These are phyloP conservation scores for Trichocladium antarcticum DNA, from an alignment of 495 filamentous ascomycete species.

Conservation along the genomic window DNA sequence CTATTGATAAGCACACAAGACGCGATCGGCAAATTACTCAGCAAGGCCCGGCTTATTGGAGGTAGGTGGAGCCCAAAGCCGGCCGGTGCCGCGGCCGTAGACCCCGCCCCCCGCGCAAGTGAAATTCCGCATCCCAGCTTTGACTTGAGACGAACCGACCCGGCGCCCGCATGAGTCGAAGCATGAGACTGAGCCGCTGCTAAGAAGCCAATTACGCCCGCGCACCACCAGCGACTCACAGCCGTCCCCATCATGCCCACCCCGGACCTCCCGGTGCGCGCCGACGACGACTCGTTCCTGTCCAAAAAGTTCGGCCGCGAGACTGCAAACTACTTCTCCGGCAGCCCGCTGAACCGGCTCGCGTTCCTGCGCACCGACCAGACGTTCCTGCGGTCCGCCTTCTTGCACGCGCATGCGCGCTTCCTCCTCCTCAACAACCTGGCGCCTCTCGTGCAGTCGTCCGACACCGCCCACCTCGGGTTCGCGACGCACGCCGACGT, in stretches of 20 bases:
- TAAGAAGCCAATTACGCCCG: too few relatives aligned
- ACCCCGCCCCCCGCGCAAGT: conserved; percentile 3
- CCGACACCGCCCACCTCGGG: conserved; percentile 43
- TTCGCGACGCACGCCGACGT: conserved; percentile 55
- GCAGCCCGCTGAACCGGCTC: conserved; percentile 51
- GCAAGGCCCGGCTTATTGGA: too few relatives aligned
- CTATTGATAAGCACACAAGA: too few relatives aligned
- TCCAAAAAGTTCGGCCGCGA: conserved; percentile 81
- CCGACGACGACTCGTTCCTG: conserved; percentile 69
- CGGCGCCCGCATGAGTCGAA: too few relatives aligned
- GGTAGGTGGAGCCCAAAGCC: too few relatives aligned
- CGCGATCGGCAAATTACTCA: too few relatives aligned
- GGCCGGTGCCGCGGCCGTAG: background rate
- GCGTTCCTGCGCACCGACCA: conserved; percentile 79
- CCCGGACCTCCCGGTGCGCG: conserved; percentile 37
- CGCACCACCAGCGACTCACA: background rate
- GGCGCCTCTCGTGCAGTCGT: conserved; percentile 55
- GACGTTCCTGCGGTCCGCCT: conserved; percentile 63
- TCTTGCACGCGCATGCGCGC: conserved; percentile 54
- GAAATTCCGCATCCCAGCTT: background rate
- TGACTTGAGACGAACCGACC: background rate
- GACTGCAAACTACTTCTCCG: conserved; percentile 90
- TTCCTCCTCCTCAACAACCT: conserved; percentile 75
- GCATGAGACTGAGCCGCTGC: too few relatives aligned
- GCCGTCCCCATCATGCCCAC: conserved; percentile 14